phyloP scores from a whole-genome alignment of 1,139 yeast genomes.

The Sugiyamaella japonica region DNA sequence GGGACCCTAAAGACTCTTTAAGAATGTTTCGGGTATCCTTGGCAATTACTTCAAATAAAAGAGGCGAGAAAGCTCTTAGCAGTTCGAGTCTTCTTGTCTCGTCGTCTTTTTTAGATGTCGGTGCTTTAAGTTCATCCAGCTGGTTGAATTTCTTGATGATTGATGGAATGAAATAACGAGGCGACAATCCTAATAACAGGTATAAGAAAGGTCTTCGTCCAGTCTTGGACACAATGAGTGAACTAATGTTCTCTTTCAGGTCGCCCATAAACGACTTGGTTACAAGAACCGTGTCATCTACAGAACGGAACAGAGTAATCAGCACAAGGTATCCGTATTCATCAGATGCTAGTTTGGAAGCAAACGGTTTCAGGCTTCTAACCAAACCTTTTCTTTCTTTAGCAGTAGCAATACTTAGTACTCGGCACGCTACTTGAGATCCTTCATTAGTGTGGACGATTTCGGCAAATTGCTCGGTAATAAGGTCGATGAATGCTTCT shows the following conservation, averaged over 20 bases:
- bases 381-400: conserved; percentile 86
- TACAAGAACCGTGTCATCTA: conserved; percentile 88
- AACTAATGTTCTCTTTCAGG: conserved; percentile 55
- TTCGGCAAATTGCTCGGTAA: conserved; percentile 89
- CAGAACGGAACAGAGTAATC: conserved; percentile 76
- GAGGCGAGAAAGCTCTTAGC: conserved; percentile 62
- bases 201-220: conserved; percentile 90
- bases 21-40: conserved; percentile 54
- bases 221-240: conserved; percentile 66
- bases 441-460: conserved; percentile 96
- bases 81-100: conserved; percentile 73
- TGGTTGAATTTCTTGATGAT: conserved; percentile 59
- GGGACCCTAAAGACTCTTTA: conserved; percentile 75
- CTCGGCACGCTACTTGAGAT: conserved; percentile 78
- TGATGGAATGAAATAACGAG: conserved; percentile 77
- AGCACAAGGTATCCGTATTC: conserved; percentile 85
- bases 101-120: conserved; percentile 78
- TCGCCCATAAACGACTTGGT: conserved; percentile 69
- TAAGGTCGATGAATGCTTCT: conserved; percentile 77
- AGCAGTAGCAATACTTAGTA: conserved; percentile 81
- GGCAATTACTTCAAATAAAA: conserved; percentile 57
- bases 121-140: conserved; percentile 63
- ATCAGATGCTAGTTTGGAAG: conserved; percentile 69
- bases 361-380: conserved; percentile 71
- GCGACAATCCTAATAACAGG: conserved; percentile 74